phyloP scores from a whole-genome alignment of 305 asterid genomes.

The Solanum hybrid region DNA sequence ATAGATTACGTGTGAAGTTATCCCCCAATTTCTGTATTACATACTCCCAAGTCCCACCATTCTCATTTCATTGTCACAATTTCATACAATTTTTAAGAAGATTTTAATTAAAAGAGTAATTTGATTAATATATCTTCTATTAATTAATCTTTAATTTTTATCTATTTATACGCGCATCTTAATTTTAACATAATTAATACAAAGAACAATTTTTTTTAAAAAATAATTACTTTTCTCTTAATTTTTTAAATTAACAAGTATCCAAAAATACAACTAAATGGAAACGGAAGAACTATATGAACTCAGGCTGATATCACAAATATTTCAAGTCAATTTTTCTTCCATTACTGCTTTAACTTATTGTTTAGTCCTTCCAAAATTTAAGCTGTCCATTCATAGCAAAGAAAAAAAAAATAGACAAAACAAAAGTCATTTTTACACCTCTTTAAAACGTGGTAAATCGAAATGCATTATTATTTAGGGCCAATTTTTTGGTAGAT shows the following conservation, averaged over 20 bases:
- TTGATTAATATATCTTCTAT: not conserved
- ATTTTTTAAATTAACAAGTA: not conserved
- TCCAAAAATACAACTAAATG: not conserved
- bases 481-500: not conserved
- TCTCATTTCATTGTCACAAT: not conserved
- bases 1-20: not conserved
- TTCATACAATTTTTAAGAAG: not conserved
- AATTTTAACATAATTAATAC: not conserved
- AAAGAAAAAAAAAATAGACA: not conserved
- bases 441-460: not conserved
- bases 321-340: not conserved
- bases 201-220: not conserved
- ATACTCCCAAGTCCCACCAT: not conserved
- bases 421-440: not conserved
- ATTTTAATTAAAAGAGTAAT: not conserved
- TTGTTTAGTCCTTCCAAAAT: not conserved
- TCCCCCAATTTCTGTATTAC: not conserved
- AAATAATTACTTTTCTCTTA: not conserved
- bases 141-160: not conserved
- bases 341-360: not conserved
- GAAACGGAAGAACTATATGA: not conserved
- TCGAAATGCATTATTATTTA: not conserved
- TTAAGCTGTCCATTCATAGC: not conserved
- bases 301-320: not conserved
- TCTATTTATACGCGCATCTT: not conserved